phyloP scores from a whole-genome alignment of 164 flowering plant genomes.

The Macadamia integrifolia region DNA sequence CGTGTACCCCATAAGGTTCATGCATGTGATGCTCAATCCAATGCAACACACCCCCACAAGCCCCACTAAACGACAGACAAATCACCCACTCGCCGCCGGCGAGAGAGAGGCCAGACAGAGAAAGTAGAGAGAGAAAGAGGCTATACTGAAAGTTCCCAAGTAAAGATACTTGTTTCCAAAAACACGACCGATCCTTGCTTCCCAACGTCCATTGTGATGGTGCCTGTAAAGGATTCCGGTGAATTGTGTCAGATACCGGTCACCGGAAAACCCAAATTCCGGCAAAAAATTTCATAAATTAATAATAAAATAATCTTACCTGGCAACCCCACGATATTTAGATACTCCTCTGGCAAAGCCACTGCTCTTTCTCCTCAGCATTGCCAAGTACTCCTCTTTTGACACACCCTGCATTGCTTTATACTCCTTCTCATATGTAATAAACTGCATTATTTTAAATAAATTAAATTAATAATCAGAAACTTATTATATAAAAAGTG shows the following conservation, averaged over 20 bases:
- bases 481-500: neutral
- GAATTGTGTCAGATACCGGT: constrained; percentile 9
- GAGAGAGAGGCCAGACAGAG: neutral
- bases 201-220: constrained; percentile 59
- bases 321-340: constrained; percentile 93
- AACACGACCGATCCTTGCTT: constrained; percentile 54
- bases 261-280: constrained; percentile 4
- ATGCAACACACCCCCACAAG: neutral
- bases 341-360: constrained; percentile 97
- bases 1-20: constrained; percentile 7
- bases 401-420: constrained; percentile 61
- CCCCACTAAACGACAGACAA: constrained; percentile 1
- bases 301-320: constrained; percentile 27
- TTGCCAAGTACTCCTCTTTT: constrained; percentile 75
- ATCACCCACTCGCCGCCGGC: neutral
- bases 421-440: constrained; percentile 48
- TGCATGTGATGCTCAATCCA: neutral
- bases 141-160: constrained; percentile 41
- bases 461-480: neutral
- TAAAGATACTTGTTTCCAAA: constrained; percentile 48
- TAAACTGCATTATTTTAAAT: constrained; percentile 34
- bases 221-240: constrained; percentile 30
- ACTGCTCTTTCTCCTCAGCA: constrained; percentile 65
- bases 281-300: neutral
- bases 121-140: neutral